phyloP scores from a whole-genome alignment of 1,284 basidiomycete genomes.

The Psilocybe mexicana region DNA sequence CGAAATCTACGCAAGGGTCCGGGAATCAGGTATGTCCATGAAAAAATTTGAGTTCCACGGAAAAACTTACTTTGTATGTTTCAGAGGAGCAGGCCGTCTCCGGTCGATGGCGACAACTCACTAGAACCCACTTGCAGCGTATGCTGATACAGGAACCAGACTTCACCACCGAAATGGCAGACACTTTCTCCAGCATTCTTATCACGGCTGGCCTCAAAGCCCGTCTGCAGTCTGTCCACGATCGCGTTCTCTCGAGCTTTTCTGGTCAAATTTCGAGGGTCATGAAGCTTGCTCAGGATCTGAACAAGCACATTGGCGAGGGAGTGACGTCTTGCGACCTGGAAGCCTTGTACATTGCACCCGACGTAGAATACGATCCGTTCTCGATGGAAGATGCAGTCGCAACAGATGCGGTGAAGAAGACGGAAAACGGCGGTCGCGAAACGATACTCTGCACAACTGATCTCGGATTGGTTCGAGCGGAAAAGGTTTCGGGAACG shows the following conservation, averaged over 20 bases:
- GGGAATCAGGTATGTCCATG: constrained; percentile 40
- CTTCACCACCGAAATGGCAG: constrained; percentile 34
- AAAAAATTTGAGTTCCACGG: neutral
- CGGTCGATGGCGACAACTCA: constrained; percentile 54
- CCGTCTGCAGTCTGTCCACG: constrained; percentile 22
- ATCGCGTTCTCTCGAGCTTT: constrained; percentile 31
- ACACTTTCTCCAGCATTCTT: constrained; percentile 45
- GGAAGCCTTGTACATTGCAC: constrained; percentile 40
- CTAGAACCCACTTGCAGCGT: constrained; percentile 43
- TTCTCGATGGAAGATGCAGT: constrained; percentile 47
- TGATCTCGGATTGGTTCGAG: constrained; percentile 41
- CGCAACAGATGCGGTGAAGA: constrained; percentile 13
- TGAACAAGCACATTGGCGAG: constrained; percentile 54
- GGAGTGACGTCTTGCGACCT: constrained; percentile 52
- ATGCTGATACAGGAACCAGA: constrained; percentile 36
- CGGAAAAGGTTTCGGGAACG: constrained; percentile 32
- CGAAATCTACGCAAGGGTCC: constrained; percentile 47
- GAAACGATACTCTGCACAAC: constrained; percentile 41
- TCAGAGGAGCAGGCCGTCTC: constrained; percentile 51
- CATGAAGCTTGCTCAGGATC: constrained; percentile 38
- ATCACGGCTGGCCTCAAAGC: constrained; percentile 40
- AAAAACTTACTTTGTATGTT: constrained; percentile 12
- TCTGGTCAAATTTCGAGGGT: constrained; percentile 41
- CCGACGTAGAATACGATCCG: constrained; percentile 40
- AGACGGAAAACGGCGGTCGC: neutral